These are phyloP conservation scores for Xylariaceae sp. DNA, from an alignment of 2,329 filamentous ascomycete species.

Conservation along the genomic window DNA sequence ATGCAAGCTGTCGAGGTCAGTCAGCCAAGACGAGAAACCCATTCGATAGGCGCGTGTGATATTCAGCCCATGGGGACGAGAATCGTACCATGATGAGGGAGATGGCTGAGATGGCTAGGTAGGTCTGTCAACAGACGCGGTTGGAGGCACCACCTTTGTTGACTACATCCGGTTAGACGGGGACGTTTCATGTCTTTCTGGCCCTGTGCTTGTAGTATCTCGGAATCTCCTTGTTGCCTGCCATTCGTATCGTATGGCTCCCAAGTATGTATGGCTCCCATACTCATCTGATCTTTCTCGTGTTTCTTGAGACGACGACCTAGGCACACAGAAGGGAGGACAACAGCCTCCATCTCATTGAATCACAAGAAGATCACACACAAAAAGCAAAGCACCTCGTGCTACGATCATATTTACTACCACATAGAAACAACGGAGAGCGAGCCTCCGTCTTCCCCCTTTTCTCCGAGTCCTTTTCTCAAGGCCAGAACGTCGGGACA, in stretches of 20 bases:
- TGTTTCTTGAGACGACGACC: too few species aligned
- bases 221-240: neutral
- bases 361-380: neutral
- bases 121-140: neutral
- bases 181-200: neutral
- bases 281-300: too few species aligned
- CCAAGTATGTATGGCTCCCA: too few species aligned
- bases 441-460: neutral
- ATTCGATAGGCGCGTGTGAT: neutral
- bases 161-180: neutral
- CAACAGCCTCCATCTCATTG: neutral
- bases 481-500: neutral
- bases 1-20: too few species aligned
- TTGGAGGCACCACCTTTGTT: neutral
- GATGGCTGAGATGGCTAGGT: too few species aligned
- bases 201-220: neutral
- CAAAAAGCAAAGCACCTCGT: too few species aligned
- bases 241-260: too few species aligned
- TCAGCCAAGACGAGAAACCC: neutral
- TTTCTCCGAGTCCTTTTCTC: too few species aligned
- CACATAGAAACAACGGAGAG: too few species aligned
- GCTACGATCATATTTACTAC: too few species aligned
- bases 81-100: neutral
- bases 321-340: neutral
- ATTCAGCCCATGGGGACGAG: neutral